These are phyloP conservation scores for Seiridium unicorne DNA, from an alignment of 2,329 filamentous ascomycete species.

Conservation along the genomic window DNA sequence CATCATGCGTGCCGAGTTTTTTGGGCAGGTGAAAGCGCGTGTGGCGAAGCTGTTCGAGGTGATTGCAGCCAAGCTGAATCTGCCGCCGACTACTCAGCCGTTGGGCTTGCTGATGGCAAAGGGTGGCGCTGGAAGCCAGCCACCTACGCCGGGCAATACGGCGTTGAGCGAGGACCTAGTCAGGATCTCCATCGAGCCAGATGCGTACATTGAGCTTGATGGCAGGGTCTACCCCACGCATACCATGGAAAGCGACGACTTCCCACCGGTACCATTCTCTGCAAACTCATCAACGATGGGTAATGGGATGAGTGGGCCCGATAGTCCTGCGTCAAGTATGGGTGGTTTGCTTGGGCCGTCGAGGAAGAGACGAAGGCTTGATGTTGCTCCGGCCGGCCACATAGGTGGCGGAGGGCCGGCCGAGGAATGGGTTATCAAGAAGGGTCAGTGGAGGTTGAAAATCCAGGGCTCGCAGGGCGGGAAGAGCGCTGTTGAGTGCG, in stretches of 20 bases:
- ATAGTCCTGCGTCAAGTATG: constrained; percentile 29
- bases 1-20: constrained; percentile 67
- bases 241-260: constrained; percentile 21
- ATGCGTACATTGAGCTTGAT: constrained; percentile 59
- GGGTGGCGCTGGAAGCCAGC: constrained; percentile 60
- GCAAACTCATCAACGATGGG: constrained; percentile 31
- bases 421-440: constrained; percentile 62
- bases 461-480: constrained; percentile 54
- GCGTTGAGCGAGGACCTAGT: constrained; percentile 70
- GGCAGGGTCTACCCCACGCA: constrained; percentile 43
- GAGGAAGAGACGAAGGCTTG: constrained; percentile 45
- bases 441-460: constrained; percentile 69
- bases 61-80: constrained; percentile 75
- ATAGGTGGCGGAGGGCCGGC: constrained; percentile 11
- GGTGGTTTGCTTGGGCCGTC: constrained; percentile 31
- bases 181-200: constrained; percentile 59
- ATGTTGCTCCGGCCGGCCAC: constrained; percentile 23
- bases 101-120: constrained; percentile 66
- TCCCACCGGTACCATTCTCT: constrained; percentile 22
- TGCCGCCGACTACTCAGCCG: constrained; percentile 59
- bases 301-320: constrained; percentile 23
- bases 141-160: constrained; percentile 66
- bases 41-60: constrained; percentile 76
- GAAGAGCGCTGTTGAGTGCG: constrained; percentile 62
- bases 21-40: constrained; percentile 66